Percentiles rank a stretch among this genome's conserved stretches.
Conservation (phyloP, 768 basidiomycete species). For the Lentinula edodes region DNA sequence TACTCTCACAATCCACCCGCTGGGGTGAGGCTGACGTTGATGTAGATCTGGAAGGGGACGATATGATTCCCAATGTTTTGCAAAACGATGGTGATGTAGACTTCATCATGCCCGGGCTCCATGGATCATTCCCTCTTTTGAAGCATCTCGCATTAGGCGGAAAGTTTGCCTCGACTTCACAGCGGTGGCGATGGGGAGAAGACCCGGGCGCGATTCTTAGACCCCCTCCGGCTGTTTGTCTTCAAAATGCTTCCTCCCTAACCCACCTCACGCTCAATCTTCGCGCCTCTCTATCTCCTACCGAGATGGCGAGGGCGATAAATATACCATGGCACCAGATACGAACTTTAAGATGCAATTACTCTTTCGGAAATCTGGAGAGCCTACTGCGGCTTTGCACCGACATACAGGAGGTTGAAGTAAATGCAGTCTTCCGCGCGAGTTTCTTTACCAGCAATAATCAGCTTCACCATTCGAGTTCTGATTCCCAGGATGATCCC, state of each 20-base stretch:
- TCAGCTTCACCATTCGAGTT: not conserved
- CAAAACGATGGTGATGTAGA: not conserved
- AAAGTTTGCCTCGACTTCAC: not conserved
- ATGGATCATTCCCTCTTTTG: not conserved
- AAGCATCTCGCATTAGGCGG: not conserved
- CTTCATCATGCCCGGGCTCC: not conserved
- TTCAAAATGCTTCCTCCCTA: not conserved
- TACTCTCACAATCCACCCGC: not conserved
- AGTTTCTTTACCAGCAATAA: not conserved
- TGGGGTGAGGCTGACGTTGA: not conserved
- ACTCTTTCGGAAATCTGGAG: slow-evolving; percentile 1
- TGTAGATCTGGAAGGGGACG: not conserved
- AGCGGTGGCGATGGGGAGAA: not conserved
- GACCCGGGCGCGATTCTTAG: not conserved
- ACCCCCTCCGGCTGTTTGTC: not conserved
- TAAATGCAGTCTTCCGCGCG: not conserved
- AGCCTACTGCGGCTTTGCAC: not conserved
- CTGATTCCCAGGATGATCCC: not conserved
- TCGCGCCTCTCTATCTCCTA: not conserved
- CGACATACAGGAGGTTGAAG: not conserved
- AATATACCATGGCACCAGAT: slow-evolving; percentile 2
- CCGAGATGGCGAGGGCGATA: not conserved
- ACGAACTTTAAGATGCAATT: not conserved
- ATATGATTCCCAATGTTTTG: not conserved
- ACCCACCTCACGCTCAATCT: not conserved